These are phyloP conservation scores for Saccharum spontaneum DNA, from an alignment of 176 grass and related monocot genomes.

Conservation along the genomic window DNA sequence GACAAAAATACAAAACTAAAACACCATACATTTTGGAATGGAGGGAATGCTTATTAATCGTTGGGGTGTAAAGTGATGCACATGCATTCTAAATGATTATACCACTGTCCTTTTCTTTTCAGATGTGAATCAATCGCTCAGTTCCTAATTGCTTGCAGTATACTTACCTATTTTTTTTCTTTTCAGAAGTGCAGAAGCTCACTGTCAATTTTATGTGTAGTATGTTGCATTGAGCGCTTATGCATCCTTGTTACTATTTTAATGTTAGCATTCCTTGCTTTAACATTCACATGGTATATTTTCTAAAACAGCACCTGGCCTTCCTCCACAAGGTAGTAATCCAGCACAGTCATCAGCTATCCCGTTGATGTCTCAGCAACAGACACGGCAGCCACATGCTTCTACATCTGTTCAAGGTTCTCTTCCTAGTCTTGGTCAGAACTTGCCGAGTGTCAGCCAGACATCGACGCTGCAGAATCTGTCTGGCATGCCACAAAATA, in stretches of 20 bases:
- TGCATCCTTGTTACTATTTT: constrained; percentile 21
- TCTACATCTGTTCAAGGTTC: constrained; percentile 53
- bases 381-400: constrained; percentile 57
- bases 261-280: constrained; percentile 8
- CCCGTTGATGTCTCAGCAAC: constrained; percentile 66
- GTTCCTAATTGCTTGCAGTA: constrained; percentile 9
- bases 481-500: constrained; percentile 49
- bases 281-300: constrained; percentile 28
- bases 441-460: constrained; percentile 46
- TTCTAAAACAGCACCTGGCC: constrained; percentile 48
- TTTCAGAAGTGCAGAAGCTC: constrained; percentile 18
- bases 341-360: constrained; percentile 62
- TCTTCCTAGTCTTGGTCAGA: constrained; percentile 49
- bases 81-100: constrained; percentile 4
- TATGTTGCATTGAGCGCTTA: constrained; percentile 9
- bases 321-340: constrained; percentile 57
- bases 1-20: neutral
- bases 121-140: neutral
- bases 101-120: constrained; percentile 3
- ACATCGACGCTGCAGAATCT: constrained; percentile 62
- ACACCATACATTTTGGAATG: neutral
- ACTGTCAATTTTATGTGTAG: constrained; percentile 16
- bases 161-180: constrained; percentile 1
- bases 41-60: neutral
- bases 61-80: neutral